These are phyloP conservation scores for Hysterium pulicare DNA, from an alignment of 2,329 filamentous ascomycete genomes.

Conservation along the genomic window DNA sequence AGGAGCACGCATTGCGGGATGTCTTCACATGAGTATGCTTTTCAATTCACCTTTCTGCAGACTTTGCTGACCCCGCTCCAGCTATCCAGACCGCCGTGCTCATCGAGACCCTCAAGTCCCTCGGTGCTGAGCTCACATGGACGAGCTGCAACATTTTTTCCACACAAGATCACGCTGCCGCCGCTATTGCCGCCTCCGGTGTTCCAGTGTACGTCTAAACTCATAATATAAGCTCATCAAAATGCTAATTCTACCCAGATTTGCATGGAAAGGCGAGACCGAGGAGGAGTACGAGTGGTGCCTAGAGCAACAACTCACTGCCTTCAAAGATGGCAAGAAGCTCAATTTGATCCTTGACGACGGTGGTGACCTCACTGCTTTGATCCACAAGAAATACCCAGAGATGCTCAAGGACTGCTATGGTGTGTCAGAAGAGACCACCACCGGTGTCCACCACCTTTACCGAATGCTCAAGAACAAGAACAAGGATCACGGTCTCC, in stretches of 20 bases:
- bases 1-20: constrained; percentile 94
- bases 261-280: constrained; percentile 85
- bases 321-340: constrained; percentile 95
- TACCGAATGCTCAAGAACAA: constrained; percentile 87
- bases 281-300: constrained; percentile 99
- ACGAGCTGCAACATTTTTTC: constrained; percentile 99
- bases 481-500: constrained; percentile 62
- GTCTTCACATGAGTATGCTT: constrained; percentile 86
- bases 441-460: constrained; percentile 98
- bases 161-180: constrained; percentile 96
- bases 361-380: constrained; percentile 91
- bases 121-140: constrained; percentile 99
- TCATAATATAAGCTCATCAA: constrained; percentile 56
- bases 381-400: constrained; percentile 97
- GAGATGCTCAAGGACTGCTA: constrained; percentile 98
- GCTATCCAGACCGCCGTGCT: constrained; percentile 98
- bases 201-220: constrained; percentile 69
- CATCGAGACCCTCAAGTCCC: constrained; percentile 92
- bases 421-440: constrained; percentile 99
- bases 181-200: constrained; percentile 90
- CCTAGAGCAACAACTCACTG: constrained; percentile 92
- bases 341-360: constrained; percentile 99
- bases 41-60: constrained; percentile 7
- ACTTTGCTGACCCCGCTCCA: constrained; percentile 24
- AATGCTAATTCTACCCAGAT: constrained; percentile 37